These are phyloP conservation scores for Vanrija humicola DNA, from an alignment of 1,284 basidiomycete genomes.

Conservation along the genomic window DNA sequence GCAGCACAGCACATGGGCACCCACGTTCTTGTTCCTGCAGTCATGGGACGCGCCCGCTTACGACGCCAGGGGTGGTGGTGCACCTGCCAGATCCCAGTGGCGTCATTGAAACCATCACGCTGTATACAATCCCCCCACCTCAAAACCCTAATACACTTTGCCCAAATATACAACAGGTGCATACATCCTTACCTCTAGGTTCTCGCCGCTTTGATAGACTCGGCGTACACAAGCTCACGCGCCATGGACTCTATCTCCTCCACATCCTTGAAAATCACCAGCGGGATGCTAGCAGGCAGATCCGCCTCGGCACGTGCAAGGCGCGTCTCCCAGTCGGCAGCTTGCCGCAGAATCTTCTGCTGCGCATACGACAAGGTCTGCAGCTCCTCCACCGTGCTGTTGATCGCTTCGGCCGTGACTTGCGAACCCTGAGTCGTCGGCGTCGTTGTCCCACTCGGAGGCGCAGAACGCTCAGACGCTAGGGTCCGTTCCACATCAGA, in stretches of 20 bases:
- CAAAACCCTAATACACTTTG: too few species aligned
- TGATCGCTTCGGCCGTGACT: slow-evolving; percentile 2
- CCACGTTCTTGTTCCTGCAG: too few species aligned
- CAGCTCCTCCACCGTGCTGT: slow-evolving; percentile 21
- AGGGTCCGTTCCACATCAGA: neutral
- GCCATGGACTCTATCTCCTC: slow-evolving; percentile 27
- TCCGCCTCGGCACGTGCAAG: slow-evolving; percentile 18
- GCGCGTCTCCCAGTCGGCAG: slow-evolving; percentile 32
- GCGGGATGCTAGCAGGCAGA: slow-evolving; percentile 15
- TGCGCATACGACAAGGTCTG: slow-evolving; percentile 26
- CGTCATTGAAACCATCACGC: too few species aligned
- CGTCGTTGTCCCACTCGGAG: slow-evolving; percentile 3
- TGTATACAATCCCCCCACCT: too few species aligned
- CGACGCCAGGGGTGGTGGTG: too few species aligned
- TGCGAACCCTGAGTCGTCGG: neutral
- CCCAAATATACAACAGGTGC: too few species aligned
- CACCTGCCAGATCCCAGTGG: too few species aligned
- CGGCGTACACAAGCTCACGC: slow-evolving; percentile 3
- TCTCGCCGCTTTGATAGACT: neutral
- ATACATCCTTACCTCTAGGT: too few species aligned
- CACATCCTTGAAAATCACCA: slow-evolving; percentile 32
- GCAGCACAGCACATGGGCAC: too few species aligned
- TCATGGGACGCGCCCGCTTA: too few species aligned
- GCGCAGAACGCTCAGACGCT: neutral
- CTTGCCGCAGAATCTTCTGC: slow-evolving; percentile 36